These are phyloP conservation scores for Aureobasidium sp. DNA, from an alignment of 2,329 filamentous ascomycete species.

Conservation along the genomic window DNA sequence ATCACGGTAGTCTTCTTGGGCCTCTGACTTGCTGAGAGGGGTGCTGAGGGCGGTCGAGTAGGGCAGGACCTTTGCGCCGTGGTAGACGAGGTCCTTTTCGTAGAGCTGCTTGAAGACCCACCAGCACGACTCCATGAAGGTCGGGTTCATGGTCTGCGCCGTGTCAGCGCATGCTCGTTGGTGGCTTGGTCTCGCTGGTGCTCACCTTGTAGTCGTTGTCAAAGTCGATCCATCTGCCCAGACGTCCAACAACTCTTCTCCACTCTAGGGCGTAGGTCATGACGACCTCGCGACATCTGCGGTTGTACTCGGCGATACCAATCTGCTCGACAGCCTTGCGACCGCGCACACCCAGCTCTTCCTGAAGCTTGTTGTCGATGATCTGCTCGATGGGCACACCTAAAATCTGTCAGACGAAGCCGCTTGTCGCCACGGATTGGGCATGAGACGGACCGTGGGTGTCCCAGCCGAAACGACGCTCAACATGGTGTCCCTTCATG, in stretches of 20 bases:
- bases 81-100: slow-evolving; percentile 83
- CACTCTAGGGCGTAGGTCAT: slow-evolving; percentile 86
- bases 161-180: background rate
- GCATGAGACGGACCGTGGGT: slow-evolving; percentile 57
- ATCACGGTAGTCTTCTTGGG: slow-evolving; percentile 91
- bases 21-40: slow-evolving; percentile 86
- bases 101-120: slow-evolving; percentile 94
- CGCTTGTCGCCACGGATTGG: slow-evolving; percentile 63
- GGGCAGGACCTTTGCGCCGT: slow-evolving; percentile 87
- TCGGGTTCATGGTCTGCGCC: slow-evolving; percentile 73
- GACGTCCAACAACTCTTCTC: slow-evolving; percentile 76
- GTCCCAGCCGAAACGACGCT: slow-evolving; percentile 92
- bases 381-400: slow-evolving; percentile 94
- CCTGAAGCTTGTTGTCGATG: slow-evolving; percentile 75
- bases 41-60: slow-evolving; percentile 89
- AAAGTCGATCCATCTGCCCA: slow-evolving; percentile 96
- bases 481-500: slow-evolving; percentile 91
- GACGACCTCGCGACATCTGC: slow-evolving; percentile 84
- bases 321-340: slow-evolving; percentile 80
- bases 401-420: slow-evolving; percentile 94
- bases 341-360: slow-evolving; percentile 68
- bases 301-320: slow-evolving; percentile 84
- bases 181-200: background rate
- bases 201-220: slow-evolving; percentile 81
- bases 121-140: slow-evolving; percentile 94